Evolutionary conservation across 1,284 basidiomycete genomes (phyloP).

Genomic region (Mycena sp.): DNA sequence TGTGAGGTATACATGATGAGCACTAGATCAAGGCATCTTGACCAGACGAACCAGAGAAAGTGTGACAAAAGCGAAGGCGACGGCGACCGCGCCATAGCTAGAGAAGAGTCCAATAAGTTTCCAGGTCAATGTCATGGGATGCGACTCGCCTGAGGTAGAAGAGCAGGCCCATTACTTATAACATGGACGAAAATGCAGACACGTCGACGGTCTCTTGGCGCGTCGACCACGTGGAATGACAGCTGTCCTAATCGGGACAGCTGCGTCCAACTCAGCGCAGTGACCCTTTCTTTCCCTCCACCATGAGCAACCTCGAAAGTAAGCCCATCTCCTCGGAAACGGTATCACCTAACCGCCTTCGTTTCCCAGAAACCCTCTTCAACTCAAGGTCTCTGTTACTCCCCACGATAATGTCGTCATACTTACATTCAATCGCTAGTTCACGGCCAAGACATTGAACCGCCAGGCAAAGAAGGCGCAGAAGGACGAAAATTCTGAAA

Average conservation of each 20-base stretch:
- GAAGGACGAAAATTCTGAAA: constrained; percentile 91
- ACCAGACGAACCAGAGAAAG: constrained; percentile 73
- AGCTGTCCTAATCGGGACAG: constrained; percentile 3
- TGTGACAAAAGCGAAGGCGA: constrained; percentile 82
- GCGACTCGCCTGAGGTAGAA: constrained; percentile 57
- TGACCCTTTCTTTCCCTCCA: constrained; percentile 26
- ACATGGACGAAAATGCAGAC: neutral
- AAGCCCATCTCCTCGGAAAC: constrained; percentile 46
- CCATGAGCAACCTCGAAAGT: constrained; percentile 93
- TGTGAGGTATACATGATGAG: constrained; percentile 44
- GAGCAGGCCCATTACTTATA: constrained; percentile 52
- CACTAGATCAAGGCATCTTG: neutral
- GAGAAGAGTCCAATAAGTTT: neutral
- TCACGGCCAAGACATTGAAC: constrained; percentile 93
- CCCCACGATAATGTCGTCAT: constrained; percentile 25
- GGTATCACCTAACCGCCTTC: constrained; percentile 38
- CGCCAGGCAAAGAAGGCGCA: constrained; percentile 95
- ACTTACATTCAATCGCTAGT: constrained; percentile 63
- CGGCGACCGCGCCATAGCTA: constrained; percentile 73
- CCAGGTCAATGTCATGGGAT: constrained; percentile 1
- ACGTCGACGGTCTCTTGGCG: neutral
- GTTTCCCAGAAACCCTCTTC: constrained; percentile 87
- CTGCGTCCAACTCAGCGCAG: constrained; percentile 10
- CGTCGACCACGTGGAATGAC: neutral
- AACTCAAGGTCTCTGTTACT: constrained; percentile 78